These are phyloP conservation scores for Rhodomyrtus tomentosa DNA, from an alignment of 345 rosid genomes.

Conservation along the genomic window DNA sequence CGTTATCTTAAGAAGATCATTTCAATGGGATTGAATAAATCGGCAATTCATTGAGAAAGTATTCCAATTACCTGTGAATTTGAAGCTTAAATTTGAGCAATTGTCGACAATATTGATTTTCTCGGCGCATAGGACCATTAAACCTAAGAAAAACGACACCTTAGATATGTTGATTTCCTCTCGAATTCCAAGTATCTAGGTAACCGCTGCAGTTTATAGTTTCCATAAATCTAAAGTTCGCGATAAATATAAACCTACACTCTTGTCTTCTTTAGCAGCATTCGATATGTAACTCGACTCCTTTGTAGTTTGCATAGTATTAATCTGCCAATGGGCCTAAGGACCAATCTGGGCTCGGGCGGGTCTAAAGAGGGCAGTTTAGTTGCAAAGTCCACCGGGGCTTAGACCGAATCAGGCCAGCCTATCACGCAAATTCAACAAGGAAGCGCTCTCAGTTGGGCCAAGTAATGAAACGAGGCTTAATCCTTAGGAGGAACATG, in stretches of 20 bases:
- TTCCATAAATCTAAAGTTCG: not conserved
- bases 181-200: not conserved
- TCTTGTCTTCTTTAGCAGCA: not conserved
- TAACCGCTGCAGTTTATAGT: not conserved
- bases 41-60: no score
- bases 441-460: not conserved
- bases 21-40: not conserved
- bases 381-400: not conserved
- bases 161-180: not conserved
- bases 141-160: not conserved
- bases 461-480: not conserved
- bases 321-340: not conserved
- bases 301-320: no score
- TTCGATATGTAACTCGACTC: not conserved
- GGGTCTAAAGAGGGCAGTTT: not conserved
- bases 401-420: not conserved
- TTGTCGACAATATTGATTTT: not conserved
- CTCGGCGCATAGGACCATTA: not conserved
- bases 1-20: not conserved
- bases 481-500: not conserved
- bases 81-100: not conserved
- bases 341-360: not conserved
- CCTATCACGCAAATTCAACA: no score
- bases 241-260: not conserved
- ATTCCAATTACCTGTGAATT: not conserved